phyloP scores from a whole-genome alignment of 306 rosid genomes.

The Quercus gilva region DNA sequence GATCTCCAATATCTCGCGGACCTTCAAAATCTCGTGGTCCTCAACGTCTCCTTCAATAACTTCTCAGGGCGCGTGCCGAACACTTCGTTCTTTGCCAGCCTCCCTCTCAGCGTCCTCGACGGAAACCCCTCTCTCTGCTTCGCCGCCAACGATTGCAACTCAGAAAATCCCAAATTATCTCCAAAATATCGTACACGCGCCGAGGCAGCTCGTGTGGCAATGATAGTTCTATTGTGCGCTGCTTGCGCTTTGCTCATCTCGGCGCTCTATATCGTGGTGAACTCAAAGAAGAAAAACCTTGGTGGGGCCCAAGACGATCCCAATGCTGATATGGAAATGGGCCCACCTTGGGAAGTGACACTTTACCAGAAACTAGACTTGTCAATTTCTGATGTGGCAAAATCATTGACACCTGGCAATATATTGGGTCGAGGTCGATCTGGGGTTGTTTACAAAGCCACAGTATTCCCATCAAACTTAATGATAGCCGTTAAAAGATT shows the following conservation, averaged over 20 bases:
- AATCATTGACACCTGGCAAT: conserved; percentile 47
- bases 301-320: conserved; percentile 25
- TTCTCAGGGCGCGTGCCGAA: conserved; percentile 77
- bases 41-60: conserved; percentile 74
- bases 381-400: conserved; percentile 70
- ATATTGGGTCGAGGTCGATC: conserved; percentile 79
- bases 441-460: conserved; percentile 71
- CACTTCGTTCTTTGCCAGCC: conserved; percentile 77
- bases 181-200: conserved; percentile 27
- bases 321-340: conserved; percentile 65
- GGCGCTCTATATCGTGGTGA: conserved; percentile 61
- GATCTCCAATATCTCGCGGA: conserved; percentile 56
- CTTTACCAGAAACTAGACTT: conserved; percentile 88
- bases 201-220: conserved; percentile 70
- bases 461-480: conserved; percentile 41
- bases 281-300: conserved; percentile 26
- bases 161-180: not conserved
- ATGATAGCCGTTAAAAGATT: conserved; percentile 69
- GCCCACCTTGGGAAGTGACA: conserved; percentile 90
- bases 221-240: conserved; percentile 64
- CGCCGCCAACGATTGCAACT: conserved; percentile 48
- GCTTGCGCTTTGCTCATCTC: conserved; percentile 70
- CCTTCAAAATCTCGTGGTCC: conserved; percentile 81
- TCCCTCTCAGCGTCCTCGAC: conserved; percentile 64
- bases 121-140: conserved; percentile 75